A percentile compares a stretch with the other conserved stretches of the same genome.
Evolutionary conservation across 2,329 filamentous ascomycete species (phyloP).

Genomic region (Fusarium poae): DNA sequence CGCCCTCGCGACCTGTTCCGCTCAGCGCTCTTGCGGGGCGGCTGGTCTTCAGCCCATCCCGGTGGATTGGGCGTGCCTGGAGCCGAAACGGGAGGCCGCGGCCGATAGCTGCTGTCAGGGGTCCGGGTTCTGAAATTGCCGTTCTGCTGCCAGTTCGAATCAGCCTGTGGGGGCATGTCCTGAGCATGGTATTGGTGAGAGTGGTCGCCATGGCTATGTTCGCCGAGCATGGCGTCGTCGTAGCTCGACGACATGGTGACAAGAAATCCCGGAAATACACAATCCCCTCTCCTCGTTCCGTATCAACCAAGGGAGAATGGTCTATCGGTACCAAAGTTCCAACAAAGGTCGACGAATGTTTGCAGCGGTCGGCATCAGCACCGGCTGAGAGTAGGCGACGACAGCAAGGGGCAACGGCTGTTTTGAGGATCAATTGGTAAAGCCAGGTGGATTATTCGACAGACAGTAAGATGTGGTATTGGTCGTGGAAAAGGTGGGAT

Average conservation of each 20-base stretch:
- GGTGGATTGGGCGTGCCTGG: constrained; percentile 51
- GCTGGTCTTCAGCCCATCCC: constrained; percentile 57
- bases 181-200: constrained; percentile 39
- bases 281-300: constrained; percentile 48
- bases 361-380: constrained; percentile 57
- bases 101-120: constrained; percentile 54
- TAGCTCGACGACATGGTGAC: constrained; percentile 62
- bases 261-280: constrained; percentile 45
- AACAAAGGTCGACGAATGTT: constrained; percentile 52
- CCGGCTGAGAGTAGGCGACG: constrained; percentile 43
- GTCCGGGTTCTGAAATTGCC: constrained; percentile 54
- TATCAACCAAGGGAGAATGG: constrained; percentile 39
- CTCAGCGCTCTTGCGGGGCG: constrained; percentile 66
- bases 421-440: constrained; percentile 50
- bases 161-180: constrained; percentile 51
- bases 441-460: constrained; percentile 23
- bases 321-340: constrained; percentile 52
- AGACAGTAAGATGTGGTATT: constrained; percentile 35
- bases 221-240: constrained; percentile 58
- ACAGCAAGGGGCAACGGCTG: constrained; percentile 19
- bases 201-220: constrained; percentile 53
- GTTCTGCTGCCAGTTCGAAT: constrained; percentile 57
- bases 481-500: constrained; percentile 36
- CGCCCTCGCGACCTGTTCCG: constrained; percentile 68
- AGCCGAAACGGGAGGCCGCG: constrained; percentile 54